These are phyloP conservation scores for Chaetomium strumarium DNA, from an alignment of 2,329 filamentous ascomycete genomes.

Conservation along the genomic window DNA sequence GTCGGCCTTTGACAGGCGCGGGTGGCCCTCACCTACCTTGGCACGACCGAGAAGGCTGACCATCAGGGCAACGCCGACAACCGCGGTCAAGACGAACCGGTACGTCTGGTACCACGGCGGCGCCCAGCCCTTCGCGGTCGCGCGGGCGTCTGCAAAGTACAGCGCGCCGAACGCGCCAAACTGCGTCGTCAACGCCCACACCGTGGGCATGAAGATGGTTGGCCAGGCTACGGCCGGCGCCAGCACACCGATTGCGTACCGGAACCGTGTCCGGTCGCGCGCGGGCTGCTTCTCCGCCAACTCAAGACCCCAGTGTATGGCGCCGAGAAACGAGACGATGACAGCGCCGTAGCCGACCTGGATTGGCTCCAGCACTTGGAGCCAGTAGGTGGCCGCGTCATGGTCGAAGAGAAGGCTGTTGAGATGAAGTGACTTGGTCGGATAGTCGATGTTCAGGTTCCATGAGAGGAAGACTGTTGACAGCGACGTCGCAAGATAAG, in stretches of 20 bases:
- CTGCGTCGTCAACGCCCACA: slow-evolving; percentile 80
- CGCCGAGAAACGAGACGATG: slow-evolving; percentile 89
- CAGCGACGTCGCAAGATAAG: slow-evolving; percentile 79
- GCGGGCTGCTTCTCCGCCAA: slow-evolving; percentile 64
- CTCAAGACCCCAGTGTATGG: slow-evolving; percentile 89
- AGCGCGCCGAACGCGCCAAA: slow-evolving; percentile 79
- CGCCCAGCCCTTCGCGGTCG: slow-evolving; percentile 68
- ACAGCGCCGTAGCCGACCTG: slow-evolving; percentile 89
- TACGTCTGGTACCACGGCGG: slow-evolving; percentile 84
- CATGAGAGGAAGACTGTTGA: slow-evolving; percentile 78
- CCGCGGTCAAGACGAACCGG: slow-evolving; percentile 85
- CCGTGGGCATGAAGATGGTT: slow-evolving; percentile 74
- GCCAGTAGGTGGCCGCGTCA: slow-evolving; percentile 63
- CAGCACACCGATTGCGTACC: slow-evolving; percentile 77
- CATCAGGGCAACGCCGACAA: slow-evolving; percentile 78
- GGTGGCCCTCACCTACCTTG: slow-evolving; percentile 52
- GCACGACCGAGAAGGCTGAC: slow-evolving; percentile 76
- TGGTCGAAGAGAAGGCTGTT: slow-evolving; percentile 62
- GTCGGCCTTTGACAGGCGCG: slow-evolving; percentile 30
- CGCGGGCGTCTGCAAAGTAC: slow-evolving; percentile 77
- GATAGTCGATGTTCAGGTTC: slow-evolving; percentile 66
- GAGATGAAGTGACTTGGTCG: slow-evolving; percentile 54
- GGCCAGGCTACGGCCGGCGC: slow-evolving; percentile 84
- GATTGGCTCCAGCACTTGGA: slow-evolving; percentile 74
- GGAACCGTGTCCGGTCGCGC: slow-evolving; percentile 60